Evolutionary conservation across 2,329 filamentous ascomycete genomes (phyloP), one percentile per base, ranked within the genome.

Genomic region (Calonectria honghensis): DNA sequence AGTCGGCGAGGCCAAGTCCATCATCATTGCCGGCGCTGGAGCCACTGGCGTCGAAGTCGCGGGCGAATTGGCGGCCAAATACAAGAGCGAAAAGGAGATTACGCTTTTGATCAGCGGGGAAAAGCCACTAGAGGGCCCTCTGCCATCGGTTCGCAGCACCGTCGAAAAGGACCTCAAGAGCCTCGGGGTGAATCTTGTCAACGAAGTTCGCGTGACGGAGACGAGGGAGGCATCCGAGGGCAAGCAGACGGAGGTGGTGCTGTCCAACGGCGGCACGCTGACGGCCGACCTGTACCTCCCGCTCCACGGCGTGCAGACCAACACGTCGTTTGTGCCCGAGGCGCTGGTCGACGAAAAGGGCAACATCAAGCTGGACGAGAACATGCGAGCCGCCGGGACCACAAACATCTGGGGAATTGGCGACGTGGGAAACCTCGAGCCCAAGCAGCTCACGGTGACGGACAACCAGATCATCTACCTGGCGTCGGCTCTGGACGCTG

Each of bases 321-420:
- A 90, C 79, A 86, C 85, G 0, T 76, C 79, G 0, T 89, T 88
- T 70, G 70, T 85, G 14, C 85, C 87, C 0, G 50, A 72, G 0
- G 54, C 77, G 1, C 79, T 88, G 57, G 74, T 86, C 5, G 85
- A 86, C 41, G 51, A 75, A 2, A 29, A 68, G 0, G 83, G 85
- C 0, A 84, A 82, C 32, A 61, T 89, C 20, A 79, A 80, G 4
- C 81, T 85, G 16, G 83, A 85, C 51, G 70, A 76, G 1, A 80
- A 79, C 48, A 78, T 88, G 72, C 83, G 82, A n/a, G 82, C 82
- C 0, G 68, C 72, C 0, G 81, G 81, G 0, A 79, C 83, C 41
- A 65, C 78, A 5, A 87, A 88, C 69, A 79, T 88, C 5, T 89
- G 87, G 82, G 84, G 84, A 2, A 74, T 86, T 3, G 87, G 87